These are phyloP conservation scores for Paramecium sonneborni DNA, from an alignment of 73 alveolate species.

Conservation along the genomic window DNA sequence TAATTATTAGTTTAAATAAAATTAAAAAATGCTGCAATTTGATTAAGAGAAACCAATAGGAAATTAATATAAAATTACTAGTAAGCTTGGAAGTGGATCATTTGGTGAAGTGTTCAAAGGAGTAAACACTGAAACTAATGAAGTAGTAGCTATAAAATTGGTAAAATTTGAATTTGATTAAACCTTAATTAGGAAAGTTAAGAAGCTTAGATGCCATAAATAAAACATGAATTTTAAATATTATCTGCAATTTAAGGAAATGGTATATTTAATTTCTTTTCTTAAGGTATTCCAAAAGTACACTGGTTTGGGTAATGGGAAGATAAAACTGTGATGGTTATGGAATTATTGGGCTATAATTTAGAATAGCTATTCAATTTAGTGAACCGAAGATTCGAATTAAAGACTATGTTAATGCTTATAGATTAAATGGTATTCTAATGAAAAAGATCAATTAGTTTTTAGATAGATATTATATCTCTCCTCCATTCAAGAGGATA, in stretches of 20 bases:
- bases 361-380: slow-evolving; percentile 81
- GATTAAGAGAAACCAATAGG: slow-evolving; percentile 13
- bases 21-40: neutral
- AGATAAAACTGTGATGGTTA: slow-evolving; percentile 86
- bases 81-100: slow-evolving; percentile 44
- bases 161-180: slow-evolving; percentile 17
- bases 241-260: slow-evolving; percentile 15
- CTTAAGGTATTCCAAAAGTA: slow-evolving; percentile 79
- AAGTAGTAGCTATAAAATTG: slow-evolving; percentile 8
- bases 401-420: slow-evolving; percentile 85
- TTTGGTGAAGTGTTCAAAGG: slow-evolving; percentile 51
- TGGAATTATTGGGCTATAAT: slow-evolving; percentile 88
- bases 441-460: slow-evolving; percentile 6
- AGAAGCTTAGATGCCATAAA: slow-evolving; percentile 42
- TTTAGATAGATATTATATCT: slow-evolving; percentile 35
- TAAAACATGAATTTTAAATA: slow-evolving; percentile 20
- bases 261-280: neutral
- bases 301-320: slow-evolving; percentile 85
- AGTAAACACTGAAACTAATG: slow-evolving; percentile 11
- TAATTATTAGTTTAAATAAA: neutral
- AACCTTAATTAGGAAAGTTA: slow-evolving; percentile 2
- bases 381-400: slow-evolving; percentile 74
- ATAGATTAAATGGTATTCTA: slow-evolving; percentile 61
- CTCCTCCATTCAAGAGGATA: slow-evolving; percentile 73
- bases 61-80: neutral